Percentiles rank a stretch among this genome's conserved stretches.
phyloP scores from a whole-genome alignment of 805 yeast species.

The Spathaspora passalidarum region DNA sequence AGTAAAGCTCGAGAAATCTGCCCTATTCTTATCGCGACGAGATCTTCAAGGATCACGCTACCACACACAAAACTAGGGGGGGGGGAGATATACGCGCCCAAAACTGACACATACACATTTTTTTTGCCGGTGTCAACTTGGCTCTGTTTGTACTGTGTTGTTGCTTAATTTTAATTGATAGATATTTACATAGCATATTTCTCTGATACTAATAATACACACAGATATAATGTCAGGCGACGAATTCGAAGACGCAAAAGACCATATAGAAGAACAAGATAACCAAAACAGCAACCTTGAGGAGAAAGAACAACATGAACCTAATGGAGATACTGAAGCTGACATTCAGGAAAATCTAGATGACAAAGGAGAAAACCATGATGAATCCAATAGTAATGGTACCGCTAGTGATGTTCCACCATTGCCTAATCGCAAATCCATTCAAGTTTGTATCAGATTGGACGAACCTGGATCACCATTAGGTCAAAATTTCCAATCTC shows the following conservation, averaged over 20 bases:
- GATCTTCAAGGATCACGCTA: background rate
- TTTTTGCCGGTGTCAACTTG: background rate
- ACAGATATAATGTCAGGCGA: constrained; percentile 13
- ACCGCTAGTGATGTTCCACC: constrained; percentile 16
- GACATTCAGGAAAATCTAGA: background rate
- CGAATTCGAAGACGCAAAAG: constrained; percentile 22
- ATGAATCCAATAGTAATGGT: background rate
- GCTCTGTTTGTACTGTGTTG: no score
- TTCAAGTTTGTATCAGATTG: constrained; percentile 19
- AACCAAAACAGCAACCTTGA: constrained; percentile 4
- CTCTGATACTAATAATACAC: background rate
- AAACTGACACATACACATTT: background rate
- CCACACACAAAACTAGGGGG: background rate
- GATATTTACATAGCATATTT: no score
- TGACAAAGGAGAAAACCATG: background rate
- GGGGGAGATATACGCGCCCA: background rate
- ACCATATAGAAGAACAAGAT: constrained; percentile 11
- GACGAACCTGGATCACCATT: constrained; percentile 18
- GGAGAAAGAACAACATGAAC: constrained; percentile 3
- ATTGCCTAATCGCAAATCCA: constrained; percentile 32
- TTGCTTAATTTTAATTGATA: background rate
- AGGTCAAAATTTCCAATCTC: background rate
- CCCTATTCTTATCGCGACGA: no score
- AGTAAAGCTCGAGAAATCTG: no score
- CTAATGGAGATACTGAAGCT: background rate